Base-by-base conservation (phyloP, 31 red algal genomes). In the Bonnemaisonia californica region DNA sequence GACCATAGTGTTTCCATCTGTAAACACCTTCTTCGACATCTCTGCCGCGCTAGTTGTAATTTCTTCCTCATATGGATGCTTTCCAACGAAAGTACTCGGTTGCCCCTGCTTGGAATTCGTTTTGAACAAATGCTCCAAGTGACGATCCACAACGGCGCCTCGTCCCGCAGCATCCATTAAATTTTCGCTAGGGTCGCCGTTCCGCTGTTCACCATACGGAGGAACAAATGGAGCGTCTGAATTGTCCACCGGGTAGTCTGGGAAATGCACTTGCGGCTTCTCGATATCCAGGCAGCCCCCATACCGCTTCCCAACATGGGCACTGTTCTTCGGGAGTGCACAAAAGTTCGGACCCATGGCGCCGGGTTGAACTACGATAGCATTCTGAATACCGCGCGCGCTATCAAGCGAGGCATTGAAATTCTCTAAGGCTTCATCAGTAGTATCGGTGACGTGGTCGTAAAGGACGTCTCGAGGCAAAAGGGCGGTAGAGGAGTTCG, bases 211-310 rank as follows among this genome's bases (percentile, higher is more conserved):
- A 16, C 45, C 16, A 19, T 72, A 59, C 22, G 84, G 82, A 1
- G 92, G 69, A 37, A 95, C 77, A 57, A 95, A 95, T 26, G 85
- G 79, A 3, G 92, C 54, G 39, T 89, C 79, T 1, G 81, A 83
- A 69, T 95, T 95, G 59, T 95, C 92, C 73, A 95, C 79, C 2
- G 91, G 91, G 41, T 77, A 94, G 69, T 94, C 91, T 1, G 80
- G 74, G 59, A 94, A 94, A 2, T 69, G 60, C 41, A 84, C 7
- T 47, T 94, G 91, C 57, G 91, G 91, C 60, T 94, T 94, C 21
- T 83, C 63, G n/a, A 94, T 84, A 31, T 91, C 80, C 40, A 84
- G 42, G 27, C 23, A 36, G 37, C 37, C 29, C 18, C 55, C 55
- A 60, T 83, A 39, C 18, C 41, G 38, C n/a, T 42, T 39, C 36